Evolutionary conservation across 2,329 filamentous ascomycete genomes (phyloP), one percentile per base, ranked within the genome.

Genomic region (Colletotrichum costaricense): DNA sequence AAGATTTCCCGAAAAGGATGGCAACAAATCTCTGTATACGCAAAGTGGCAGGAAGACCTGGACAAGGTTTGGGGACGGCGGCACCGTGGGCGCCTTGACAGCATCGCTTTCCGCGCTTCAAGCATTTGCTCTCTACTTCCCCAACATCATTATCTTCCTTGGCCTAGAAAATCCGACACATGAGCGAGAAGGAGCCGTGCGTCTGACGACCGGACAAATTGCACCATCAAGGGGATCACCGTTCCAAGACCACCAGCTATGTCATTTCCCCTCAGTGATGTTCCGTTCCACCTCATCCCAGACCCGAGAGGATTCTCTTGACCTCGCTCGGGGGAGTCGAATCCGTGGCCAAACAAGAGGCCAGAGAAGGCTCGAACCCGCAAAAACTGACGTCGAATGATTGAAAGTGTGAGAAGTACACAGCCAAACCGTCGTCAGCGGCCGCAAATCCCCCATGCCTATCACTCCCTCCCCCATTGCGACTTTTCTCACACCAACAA

Each of bases 341-440:
- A 12, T 35, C 33, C 33, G 33, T 5, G 38, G 38, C 12, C 38
- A 42, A 16, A 49, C 19, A 49, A n/a, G 19, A n/a, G 19, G 16
- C 11, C 54, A 28, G 65, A 63, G n/a, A 28, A 14, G 28, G 14
- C 24, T 30, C 35, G 24, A 67, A 58, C 54, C 54, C 54, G 59
- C 42, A 63, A 63, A 63, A 63, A 54, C 65, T 59, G 69, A 73
- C 70, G 55, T 70, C 60, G 35, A 56, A 38, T 11, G 33, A 12
- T 35, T 33, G 33, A 12, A 35, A 35, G 33, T 56, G 33, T 42
- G 3, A 24, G 42, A 33, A 3, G 42, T 49, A 19, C 19, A 1
- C 42, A 49, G 42, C n/a, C 42, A n/a, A n/a, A 49, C 42, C 42
- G 7, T 64, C 66, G 46, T 70, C 30, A 59, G 28, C 60, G 49